These are phyloP conservation scores for Trichoderma sp. DNA, from an alignment of 2,329 filamentous ascomycete species.

Conservation along the genomic window DNA sequence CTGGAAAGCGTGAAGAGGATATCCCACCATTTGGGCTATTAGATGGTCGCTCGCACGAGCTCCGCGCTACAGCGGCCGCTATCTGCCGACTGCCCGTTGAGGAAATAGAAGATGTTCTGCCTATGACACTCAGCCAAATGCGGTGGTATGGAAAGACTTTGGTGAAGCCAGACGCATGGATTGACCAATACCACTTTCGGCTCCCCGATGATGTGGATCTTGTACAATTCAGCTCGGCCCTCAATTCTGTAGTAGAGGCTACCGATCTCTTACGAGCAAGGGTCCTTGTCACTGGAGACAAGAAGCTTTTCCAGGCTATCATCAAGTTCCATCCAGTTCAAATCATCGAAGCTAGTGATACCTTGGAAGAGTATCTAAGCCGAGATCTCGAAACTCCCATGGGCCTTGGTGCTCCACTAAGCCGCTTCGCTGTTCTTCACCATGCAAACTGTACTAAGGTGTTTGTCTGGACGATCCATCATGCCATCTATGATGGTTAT, in stretches of 20 bases:
- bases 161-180: neutral
- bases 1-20: neutral
- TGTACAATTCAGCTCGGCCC: neutral
- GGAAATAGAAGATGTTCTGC: conserved; percentile 1
- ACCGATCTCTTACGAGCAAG: neutral
- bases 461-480: conserved; percentile 1
- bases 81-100: neutral
- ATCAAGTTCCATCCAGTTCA: neutral
- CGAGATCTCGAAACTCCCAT: neutral
- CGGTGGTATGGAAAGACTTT: conserved; percentile 8
- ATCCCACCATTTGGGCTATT: neutral
- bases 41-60: neutral
- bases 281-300: neutral
- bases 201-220: neutral
- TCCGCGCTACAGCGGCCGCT: neutral
- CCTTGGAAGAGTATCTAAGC: neutral
- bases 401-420: neutral
- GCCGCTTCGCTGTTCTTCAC: neutral
- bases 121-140: conserved; percentile 1
- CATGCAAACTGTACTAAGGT: neutral
- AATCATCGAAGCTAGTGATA: neutral
- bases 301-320: conserved; percentile 8
- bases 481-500: conserved; percentile 4
- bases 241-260: neutral
- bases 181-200: conserved; percentile 5